Conservation (phyloP, 2,329 filamentous ascomycete species). For the Coniochaeta ligniaria region DNA sequence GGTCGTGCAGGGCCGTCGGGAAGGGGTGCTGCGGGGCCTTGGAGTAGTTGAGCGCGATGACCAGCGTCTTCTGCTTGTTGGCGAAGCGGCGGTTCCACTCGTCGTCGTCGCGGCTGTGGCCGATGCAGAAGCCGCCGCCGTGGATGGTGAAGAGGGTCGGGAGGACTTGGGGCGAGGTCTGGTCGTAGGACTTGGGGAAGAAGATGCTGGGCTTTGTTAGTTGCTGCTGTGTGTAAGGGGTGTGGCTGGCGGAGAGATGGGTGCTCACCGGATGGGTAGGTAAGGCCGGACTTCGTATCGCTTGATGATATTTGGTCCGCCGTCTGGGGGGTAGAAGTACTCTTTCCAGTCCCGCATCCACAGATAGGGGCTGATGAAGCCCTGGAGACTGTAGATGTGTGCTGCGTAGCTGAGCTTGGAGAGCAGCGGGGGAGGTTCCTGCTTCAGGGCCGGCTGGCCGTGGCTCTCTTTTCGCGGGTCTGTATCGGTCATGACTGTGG, state of each 20-base stretch:
- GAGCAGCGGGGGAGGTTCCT: slow-evolving; percentile 10
- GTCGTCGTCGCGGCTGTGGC: slow-evolving; percentile 35
- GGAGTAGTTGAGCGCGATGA: slow-evolving; percentile 43
- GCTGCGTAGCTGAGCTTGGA: slow-evolving; percentile 15
- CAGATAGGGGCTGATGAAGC: slow-evolving; percentile 8
- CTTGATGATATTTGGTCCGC: slow-evolving; percentile 24
- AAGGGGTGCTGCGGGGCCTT: slow-evolving; percentile 37
- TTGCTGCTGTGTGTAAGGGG: no score
- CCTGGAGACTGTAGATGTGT: slow-evolving; percentile 18
- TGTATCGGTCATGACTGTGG: not conserved
- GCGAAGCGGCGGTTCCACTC: slow-evolving; percentile 37
- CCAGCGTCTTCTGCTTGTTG: slow-evolving; percentile 29
- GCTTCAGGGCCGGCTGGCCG: not conserved
- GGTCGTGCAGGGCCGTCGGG: slow-evolving; percentile 35
- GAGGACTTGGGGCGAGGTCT: slow-evolving; percentile 14
- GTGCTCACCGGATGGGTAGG: slow-evolving; percentile 24
- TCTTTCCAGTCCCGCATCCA: slow-evolving; percentile 19
- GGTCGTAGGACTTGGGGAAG: slow-evolving; percentile 27
- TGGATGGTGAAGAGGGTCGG: slow-evolving; percentile 43
- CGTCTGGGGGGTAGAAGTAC: slow-evolving; percentile 17
- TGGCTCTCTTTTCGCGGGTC: not conserved
- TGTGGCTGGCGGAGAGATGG: not conserved
- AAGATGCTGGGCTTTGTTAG: slow-evolving; percentile 25
- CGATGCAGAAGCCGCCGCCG: slow-evolving; percentile 41
- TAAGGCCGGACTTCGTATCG: slow-evolving; percentile 23